These are phyloP conservation scores for Boletus pseudopeckii DNA, from an alignment of 768 basidiomycete species.

Conservation along the genomic window DNA sequence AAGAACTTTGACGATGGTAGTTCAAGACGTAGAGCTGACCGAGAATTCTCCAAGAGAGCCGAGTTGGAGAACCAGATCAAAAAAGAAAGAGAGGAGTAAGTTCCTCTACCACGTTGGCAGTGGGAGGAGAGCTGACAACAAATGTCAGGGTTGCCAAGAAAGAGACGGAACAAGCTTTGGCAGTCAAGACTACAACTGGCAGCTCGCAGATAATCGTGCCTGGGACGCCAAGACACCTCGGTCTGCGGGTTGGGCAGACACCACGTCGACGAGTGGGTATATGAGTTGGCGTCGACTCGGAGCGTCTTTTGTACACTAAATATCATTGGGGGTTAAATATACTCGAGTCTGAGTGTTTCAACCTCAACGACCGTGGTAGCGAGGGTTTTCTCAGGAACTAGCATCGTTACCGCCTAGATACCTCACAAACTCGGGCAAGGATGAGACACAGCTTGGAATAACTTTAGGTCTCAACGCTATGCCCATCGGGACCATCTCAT, in stretches of 20 bases:
- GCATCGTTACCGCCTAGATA: constrained; percentile 11
- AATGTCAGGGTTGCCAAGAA: constrained; percentile 55
- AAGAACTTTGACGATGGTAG: constrained; percentile 95
- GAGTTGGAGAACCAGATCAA: constrained; percentile 94
- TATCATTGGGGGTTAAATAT: constrained; percentile 1
- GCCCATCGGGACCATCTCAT: not conserved
- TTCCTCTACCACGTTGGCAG: constrained; percentile 4
- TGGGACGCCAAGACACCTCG: constrained; percentile 73
- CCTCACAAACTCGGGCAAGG: not conserved
- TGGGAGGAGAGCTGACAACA: constrained; percentile 6
- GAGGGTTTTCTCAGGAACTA: constrained; percentile 5
- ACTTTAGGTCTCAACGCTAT: constrained; percentile 7
- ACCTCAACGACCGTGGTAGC: not conserved
- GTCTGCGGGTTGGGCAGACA: constrained; percentile 67
- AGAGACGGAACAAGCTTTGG: constrained; percentile 56
- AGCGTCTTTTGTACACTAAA: constrained; percentile 2
- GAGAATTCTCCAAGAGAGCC: constrained; percentile 88
- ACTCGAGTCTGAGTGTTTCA: not conserved
- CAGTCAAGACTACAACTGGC: constrained; percentile 49
- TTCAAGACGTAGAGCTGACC: constrained; percentile 70
- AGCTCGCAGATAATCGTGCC: constrained; percentile 72
- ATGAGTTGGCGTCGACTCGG: constrained; percentile 26
- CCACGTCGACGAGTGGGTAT: constrained; percentile 73
- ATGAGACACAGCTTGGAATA: constrained; percentile 1
- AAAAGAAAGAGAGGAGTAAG: constrained; percentile 66